Base-by-base conservation (phyloP, 495 filamentous ascomycete species). In the Trichoderma asperelloides region DNA sequence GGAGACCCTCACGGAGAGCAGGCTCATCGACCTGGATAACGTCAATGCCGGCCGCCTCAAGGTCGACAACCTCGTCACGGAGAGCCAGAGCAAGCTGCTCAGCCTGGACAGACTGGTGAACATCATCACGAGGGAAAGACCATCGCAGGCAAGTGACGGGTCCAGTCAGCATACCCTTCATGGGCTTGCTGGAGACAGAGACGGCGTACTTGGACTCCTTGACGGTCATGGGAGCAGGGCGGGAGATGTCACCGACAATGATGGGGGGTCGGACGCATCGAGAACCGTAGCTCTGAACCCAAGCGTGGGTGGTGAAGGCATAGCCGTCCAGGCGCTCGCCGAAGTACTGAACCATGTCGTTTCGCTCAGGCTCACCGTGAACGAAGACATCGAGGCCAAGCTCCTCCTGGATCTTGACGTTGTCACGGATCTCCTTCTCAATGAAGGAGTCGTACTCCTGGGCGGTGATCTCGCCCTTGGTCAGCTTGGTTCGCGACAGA, bases 291-390 rank as follows among this genome's bases (percentile, higher is more conserved):
- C 85, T 89, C 86, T 98, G 95, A 57, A 98, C 95, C 95, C 95
- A 98, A 72, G 89, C 95, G 81, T 97, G 91, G 76, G 93, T 98
- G 76, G 95, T 98, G 87, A 98, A 98, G 74, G 92, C 92, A 80
- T 98, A 98, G 76, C 95, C 95, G 70, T 92, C 87, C 60, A 98
- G 86, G 71, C 93, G 89, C 87, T 98, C 95, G 78, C 95, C 95
- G 75, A 98, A 98, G 88, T 97, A 98, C 80, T 98, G 95, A 49
- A 98, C 95, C 95, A 98, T 98, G 88, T 98, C 95, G 81, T 98
- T 98, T 79, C 95, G 92, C 86, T 98, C 95, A 64, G 95, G 94
- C 85, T 98, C 95, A 75, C 95, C 95, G 83, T 98, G 95, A 68
- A 98, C 95, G 75, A 90, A 89, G 74, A 98, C 96, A 74, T 79